phyloP scores from a whole-genome alignment of 768 basidiomycete genomes.

The Tubosaeta sp. region DNA sequence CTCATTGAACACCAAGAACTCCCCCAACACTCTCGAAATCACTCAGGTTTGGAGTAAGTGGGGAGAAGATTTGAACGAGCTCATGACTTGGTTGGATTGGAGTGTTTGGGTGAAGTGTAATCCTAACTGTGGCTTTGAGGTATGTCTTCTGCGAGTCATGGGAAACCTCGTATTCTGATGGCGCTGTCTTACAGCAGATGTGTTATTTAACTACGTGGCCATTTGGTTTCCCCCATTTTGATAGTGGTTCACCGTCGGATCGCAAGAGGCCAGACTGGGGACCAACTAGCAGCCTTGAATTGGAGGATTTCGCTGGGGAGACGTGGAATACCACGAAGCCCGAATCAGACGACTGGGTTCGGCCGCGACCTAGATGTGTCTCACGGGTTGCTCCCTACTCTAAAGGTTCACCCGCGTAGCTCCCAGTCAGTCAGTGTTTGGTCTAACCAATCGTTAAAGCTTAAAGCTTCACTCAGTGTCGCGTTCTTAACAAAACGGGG shows the following conservation, averaged over 20 bases:
- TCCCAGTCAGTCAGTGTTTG: too few relatives aligned
- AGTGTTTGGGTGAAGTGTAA: slow-evolving; percentile 43
- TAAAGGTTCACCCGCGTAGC: too few relatives aligned
- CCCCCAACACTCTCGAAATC: background rate
- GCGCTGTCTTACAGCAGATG: background rate
- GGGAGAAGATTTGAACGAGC: slow-evolving; percentile 26
- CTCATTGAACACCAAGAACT: background rate
- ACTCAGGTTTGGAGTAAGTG: slow-evolving; percentile 24
- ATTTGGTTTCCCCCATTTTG: background rate
- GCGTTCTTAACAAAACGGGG: too few relatives aligned
- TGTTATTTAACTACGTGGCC: background rate
- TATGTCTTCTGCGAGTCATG: slow-evolving; percentile 17
- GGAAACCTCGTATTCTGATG: background rate
- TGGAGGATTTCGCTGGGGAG: background rate
- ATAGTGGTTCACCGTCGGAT: background rate
- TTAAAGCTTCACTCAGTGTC: too few relatives aligned
- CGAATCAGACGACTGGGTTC: background rate
- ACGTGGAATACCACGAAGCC: background rate
- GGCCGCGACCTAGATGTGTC: background rate
- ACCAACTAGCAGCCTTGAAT: background rate
- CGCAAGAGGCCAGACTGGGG: background rate
- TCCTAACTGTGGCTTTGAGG: slow-evolving; percentile 42
- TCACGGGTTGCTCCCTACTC: background rate
- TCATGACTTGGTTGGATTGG: slow-evolving; percentile 51
- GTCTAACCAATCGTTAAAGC: too few relatives aligned